Conservation (phyloP, 2,329 filamentous ascomycete species). For the Canariomyces notabilis region DNA sequence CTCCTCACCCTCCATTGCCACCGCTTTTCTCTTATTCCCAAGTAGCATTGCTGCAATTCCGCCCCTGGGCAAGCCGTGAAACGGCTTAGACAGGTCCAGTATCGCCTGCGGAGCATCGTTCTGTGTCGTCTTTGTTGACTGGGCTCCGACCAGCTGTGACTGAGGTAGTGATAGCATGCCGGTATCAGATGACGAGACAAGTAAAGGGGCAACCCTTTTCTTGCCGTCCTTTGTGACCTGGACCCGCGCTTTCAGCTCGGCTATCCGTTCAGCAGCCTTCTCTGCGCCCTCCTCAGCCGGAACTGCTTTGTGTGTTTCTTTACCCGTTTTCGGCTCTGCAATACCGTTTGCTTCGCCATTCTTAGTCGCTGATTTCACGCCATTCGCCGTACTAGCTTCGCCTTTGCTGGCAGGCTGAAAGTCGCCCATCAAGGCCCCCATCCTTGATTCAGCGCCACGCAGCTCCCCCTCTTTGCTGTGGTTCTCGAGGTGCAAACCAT, state of each 20-base stretch:
- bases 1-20: constrained; percentile 68
- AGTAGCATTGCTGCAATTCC: constrained; percentile 80
- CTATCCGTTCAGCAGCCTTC: constrained; percentile 50
- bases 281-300: constrained; percentile 45
- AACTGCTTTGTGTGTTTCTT: constrained; percentile 30
- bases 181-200: constrained; percentile 84
- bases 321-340: constrained; percentile 31
- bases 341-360: constrained; percentile 37
- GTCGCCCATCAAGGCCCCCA: constrained; percentile 98
- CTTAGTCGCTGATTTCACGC: constrained; percentile 43
- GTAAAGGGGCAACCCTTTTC: constrained; percentile 85
- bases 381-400: constrained; percentile 42
- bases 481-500: constrained; percentile 81
- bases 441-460: constrained; percentile 83
- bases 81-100: constrained; percentile 87
- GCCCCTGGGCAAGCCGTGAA: constrained; percentile 85
- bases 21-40: constrained; percentile 86
- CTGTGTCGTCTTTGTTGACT: constrained; percentile 56
- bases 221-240: constrained; percentile 96
- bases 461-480: constrained; percentile 88
- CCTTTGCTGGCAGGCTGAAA: constrained; percentile 51
- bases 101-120: constrained; percentile 74
- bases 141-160: constrained; percentile 77
- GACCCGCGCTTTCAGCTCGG: constrained; percentile 76
- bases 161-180: constrained; percentile 86